Base-by-base conservation (phyloP, 305 asterid species). In the Plantago coronopus region DNA sequence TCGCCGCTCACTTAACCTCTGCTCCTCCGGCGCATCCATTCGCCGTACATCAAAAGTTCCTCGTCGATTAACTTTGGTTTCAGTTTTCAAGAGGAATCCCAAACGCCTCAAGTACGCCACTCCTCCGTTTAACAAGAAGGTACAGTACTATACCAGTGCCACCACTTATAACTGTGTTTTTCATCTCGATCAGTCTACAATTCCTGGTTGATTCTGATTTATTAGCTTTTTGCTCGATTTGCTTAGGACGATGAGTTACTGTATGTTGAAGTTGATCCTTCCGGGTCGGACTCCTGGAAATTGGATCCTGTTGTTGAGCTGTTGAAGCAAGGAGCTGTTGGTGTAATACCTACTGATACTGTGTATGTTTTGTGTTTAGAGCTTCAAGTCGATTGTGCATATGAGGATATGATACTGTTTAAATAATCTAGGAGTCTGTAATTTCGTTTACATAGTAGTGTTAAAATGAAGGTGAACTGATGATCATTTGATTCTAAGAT, bases 291-390 rank as follows among this genome's bases (percentile, higher is more conserved):
- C 77, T 55, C 94, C 12, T 91, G 98, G 98, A 91, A 81, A 77
- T 59, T 88, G 74, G 96, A 91, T 63, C 86, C 87, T 17, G 67
- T 86, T 58, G 75, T 86, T 69, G 85, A 77, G 70, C 98, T 86
- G 43, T 70, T 91, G 72, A 86, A 86, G 59, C 66, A 79, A 72
- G 96, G 96, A 64, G 98, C 98, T 69, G 96, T 91, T 66, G 96
- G 96, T 63, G 98, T 91, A 54, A 88, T 91, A 73, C 98, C 98
- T 37, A 91, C 98, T 17, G 98, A 91, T 64, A 88, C 98, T 17
- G 82, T 86, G 98, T 91, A 76, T 17, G 86, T 54, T 4, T 50
- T 5, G 2, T 48, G 15, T 7, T 13, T 48, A 2, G 31, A 27
- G 31, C 5, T 27, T 27, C 5, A 27, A n/a, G n/a, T n/a, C n/a